Evolutionary conservation across 768 basidiomycete genomes (phyloP), one percentile per base, ranked within the genome.

Genomic region (Tricholoma terreum): DNA sequence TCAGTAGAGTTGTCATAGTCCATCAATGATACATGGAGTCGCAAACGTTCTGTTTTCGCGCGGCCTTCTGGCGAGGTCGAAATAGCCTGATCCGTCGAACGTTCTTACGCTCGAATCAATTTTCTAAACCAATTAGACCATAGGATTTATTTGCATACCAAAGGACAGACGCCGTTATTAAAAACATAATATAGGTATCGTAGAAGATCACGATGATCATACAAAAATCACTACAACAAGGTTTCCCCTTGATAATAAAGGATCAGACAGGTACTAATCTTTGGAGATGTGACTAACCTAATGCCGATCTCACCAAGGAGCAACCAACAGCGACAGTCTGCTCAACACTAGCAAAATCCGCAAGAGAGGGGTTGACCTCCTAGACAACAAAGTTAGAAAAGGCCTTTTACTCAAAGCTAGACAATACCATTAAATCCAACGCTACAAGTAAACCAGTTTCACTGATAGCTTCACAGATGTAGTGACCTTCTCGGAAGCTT

Each of bases 401-500:
- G 21, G 42, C 35, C 52, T 19, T 34, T 9, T 35, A 45, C 43
- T 56, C 55, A 10, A 17, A 14, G n/a, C 40, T 38, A 33, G 21
- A 19, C 70, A 83, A 48, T 59, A 90, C 94, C 94, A 99, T 95
- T 60, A 99, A 77, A 73, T 99, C 96, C 21, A 98, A 75, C 0
- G 87, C 92, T 22, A 97, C 94, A 17, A 99, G 82, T 57, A 90
- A 81, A 6, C 94, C 94, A 5, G 95, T 98, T 77, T 97, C 94
- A 59, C 85, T 85, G 42, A 98, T 83, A 5, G 90, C 87, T 74
- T 98, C 94, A 62, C 91, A 94, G 65, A 96, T 94, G 71, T 95
- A 98, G 73, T 98, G 97, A n/a, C 95, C 96, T 69, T 99, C 97
- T 61, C 97, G 79, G 77, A 98, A 99, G 19, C 92, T 94, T 59